Conservation (phyloP, 2,329 filamentous ascomycete species). For the Cladosporium sp. region DNA sequence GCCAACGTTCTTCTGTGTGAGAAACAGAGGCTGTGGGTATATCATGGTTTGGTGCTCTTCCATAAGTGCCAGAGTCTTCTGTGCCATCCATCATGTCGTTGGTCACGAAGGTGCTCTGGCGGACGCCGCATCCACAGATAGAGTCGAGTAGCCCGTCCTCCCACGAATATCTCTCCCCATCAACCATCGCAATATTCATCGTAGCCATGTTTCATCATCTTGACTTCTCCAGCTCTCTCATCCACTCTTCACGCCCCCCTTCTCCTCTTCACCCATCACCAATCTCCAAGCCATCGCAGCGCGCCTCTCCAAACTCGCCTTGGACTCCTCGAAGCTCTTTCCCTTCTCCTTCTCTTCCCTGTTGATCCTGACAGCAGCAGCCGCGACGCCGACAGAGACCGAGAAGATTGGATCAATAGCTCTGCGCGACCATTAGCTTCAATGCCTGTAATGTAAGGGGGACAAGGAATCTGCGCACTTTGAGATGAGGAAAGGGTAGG, state of each 20-base stretch:
- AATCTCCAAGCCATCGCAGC: conserved; percentile 1
- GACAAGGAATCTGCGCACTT: conserved; percentile 28
- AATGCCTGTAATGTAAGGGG: neutral
- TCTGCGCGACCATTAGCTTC: conserved; percentile 28
- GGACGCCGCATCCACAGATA: too few species aligned
- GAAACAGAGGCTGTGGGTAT: too few species aligned
- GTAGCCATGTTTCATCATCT: too few species aligned
- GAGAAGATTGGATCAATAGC: conserved; percentile 48
- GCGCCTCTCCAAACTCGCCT: conserved; percentile 26
- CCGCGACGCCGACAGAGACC: conserved; percentile 43
- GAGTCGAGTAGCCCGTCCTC: too few species aligned
- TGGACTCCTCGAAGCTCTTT: conserved; percentile 33
- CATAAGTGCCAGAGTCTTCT: too few species aligned
- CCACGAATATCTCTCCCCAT: too few species aligned
- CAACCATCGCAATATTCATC: too few species aligned
- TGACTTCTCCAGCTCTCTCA: neutral
- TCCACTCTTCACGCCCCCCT: neutral
- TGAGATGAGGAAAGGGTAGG: conserved; percentile 39
- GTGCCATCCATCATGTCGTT: too few species aligned
- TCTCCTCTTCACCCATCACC: neutral
- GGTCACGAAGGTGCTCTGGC: too few species aligned
- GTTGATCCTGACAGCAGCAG: conserved; percentile 38
- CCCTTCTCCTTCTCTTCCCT: conserved; percentile 48
- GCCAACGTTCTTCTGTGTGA: too few species aligned
- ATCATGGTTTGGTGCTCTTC: too few species aligned